Conservation (phyloP, 2,329 filamentous ascomycete species). For the Pestalotiopsis sp. region DNA sequence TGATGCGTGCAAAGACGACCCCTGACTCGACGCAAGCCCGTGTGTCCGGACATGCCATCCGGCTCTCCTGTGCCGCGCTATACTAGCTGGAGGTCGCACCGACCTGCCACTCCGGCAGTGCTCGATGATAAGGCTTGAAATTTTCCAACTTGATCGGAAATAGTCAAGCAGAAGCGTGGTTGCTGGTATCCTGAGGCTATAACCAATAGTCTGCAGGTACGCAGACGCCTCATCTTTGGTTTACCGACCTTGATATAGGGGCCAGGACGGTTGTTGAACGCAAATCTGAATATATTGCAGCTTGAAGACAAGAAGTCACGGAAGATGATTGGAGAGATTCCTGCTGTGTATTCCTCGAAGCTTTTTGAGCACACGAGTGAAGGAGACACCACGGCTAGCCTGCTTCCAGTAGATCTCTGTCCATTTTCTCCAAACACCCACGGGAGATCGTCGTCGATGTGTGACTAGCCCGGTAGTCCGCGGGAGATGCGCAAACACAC, state of each 20-base stretch:
- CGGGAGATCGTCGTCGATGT: background rate
- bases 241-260: background rate
- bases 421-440: background rate
- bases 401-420: too few relatives aligned
- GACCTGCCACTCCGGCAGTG: background rate
- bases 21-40: background rate
- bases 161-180: background rate
- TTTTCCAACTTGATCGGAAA: background rate
- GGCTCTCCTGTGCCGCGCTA: background rate
- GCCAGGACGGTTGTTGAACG: background rate
- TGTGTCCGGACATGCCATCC: background rate
- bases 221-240: background rate
- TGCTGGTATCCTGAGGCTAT: background rate
- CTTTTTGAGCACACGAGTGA: too few relatives aligned
- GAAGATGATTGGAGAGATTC: too few relatives aligned
- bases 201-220: background rate
- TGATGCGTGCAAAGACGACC: background rate
- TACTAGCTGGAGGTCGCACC: background rate
- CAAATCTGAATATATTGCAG: background rate
- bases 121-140: background rate
- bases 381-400: too few relatives aligned
- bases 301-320: background rate
- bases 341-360: too few relatives aligned
- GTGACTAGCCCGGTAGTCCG: background rate
- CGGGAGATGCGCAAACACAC: background rate